phyloP scores from a whole-genome alignment of 2,329 filamentous ascomycete genomes.

The Gremmenia infestans region DNA sequence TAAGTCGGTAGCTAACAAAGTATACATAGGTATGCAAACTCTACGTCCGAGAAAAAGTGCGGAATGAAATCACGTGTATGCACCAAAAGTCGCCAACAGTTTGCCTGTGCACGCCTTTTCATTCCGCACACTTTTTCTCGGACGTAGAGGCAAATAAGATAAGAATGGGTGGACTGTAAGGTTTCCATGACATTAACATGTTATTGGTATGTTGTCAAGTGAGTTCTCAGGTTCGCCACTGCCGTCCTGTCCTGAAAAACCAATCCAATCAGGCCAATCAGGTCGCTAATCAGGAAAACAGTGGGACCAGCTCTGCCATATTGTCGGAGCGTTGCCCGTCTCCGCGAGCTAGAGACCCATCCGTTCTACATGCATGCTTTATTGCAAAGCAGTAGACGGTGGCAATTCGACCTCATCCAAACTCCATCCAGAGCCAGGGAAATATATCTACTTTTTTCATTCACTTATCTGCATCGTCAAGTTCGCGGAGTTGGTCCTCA shows the following conservation, averaged over 20 bases:
- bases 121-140: too few species aligned
- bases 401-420: background rate
- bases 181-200: too few species aligned
- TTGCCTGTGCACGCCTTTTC: too few species aligned
- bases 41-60: too few species aligned
- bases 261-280: constrained; percentile 1
- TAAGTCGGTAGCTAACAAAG: too few species aligned
- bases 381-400: background rate
- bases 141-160: too few species aligned
- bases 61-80: too few species aligned
- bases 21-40: too few species aligned
- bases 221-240: background rate
- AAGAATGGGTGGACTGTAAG: too few species aligned
- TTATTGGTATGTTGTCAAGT: too few species aligned
- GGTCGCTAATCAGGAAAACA: background rate
- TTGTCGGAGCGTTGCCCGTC: constrained; percentile 7
- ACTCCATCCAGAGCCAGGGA: background rate
- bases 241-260: background rate
- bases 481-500: background rate
- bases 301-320: background rate
- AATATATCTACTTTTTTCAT: background rate
- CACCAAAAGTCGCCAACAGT: too few species aligned
- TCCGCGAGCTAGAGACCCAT: constrained; percentile 7
- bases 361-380: constrained; percentile 1
- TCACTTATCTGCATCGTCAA: background rate